phyloP scores from a whole-genome alignment of 345 rosid species.

The Brassica nigra region DNA sequence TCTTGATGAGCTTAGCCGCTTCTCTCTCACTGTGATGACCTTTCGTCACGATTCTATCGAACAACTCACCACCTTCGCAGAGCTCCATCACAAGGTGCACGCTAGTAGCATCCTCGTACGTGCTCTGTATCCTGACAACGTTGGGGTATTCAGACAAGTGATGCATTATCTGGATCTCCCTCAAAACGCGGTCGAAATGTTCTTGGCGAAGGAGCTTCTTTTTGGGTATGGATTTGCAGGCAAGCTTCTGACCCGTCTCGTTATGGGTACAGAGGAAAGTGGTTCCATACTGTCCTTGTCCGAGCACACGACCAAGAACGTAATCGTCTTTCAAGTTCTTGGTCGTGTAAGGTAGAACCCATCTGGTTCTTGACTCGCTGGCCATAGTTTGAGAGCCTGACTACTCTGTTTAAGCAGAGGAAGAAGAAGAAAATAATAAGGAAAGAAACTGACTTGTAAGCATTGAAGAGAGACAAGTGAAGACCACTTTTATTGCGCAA shows the following conservation, averaged over 20 bases:
- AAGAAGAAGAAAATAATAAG: constrained; percentile 3
- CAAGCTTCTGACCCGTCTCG: constrained; percentile 49
- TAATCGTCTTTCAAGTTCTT: constrained; percentile 46
- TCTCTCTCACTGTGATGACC: constrained; percentile 77
- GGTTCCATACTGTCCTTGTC: constrained; percentile 81
- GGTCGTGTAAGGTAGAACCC: constrained; percentile 41
- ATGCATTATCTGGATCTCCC: constrained; percentile 92
- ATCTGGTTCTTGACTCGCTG: constrained; percentile 34
- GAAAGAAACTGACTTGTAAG: constrained; percentile 26
- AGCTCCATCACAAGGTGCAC: constrained; percentile 88
- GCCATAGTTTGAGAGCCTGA: constrained; percentile 23
- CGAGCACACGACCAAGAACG: constrained; percentile 54
- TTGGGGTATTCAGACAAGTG: constrained; percentile 64
- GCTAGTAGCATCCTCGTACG: constrained; percentile 52
- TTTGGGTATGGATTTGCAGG: constrained; percentile 84
- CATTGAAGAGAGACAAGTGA: constrained; percentile 23
- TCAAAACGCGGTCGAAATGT: constrained; percentile 74
- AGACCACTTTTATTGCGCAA: background rate
- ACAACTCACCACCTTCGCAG: constrained; percentile 76
- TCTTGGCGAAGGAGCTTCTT: constrained; percentile 68
- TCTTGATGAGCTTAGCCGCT: constrained; percentile 71
- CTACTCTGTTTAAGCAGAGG: background rate
- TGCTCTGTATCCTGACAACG: constrained; percentile 61
- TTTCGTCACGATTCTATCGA: constrained; percentile 68
- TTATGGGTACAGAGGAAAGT: constrained; percentile 67